These are phyloP conservation scores for Schwanniomyces polymorphus DNA, from an alignment of 805 yeast species.

Conservation along the genomic window DNA sequence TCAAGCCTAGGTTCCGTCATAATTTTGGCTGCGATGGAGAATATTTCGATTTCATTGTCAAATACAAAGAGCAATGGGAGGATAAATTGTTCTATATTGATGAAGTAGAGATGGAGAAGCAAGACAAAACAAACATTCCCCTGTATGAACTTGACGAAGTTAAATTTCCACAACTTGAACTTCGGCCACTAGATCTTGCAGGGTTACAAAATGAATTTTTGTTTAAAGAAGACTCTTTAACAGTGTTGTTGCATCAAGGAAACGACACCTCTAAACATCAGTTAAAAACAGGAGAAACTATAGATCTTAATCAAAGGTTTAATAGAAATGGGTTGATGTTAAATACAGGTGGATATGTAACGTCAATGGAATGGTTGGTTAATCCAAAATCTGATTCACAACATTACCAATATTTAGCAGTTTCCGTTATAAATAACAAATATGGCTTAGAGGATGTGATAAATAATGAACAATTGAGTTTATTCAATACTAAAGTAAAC, in stretches of 20 bases:
- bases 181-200: slow-evolving; percentile 3
- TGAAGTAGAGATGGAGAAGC: slow-evolving; percentile 15
- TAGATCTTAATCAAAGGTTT: background rate
- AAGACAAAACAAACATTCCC: background rate
- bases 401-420: slow-evolving; percentile 46
- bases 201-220: slow-evolving; percentile 5
- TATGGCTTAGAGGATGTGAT: slow-evolving; percentile 18
- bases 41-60: slow-evolving; percentile 40
- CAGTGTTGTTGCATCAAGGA: background rate
- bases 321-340: slow-evolving; percentile 38
- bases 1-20: slow-evolving; percentile 31
- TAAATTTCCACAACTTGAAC: slow-evolving; percentile 10
- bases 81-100: slow-evolving; percentile 44
- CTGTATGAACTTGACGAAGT: background rate
- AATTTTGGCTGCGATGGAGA: slow-evolving; percentile 51
- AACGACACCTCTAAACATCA: background rate
- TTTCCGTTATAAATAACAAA: slow-evolving; percentile 42
- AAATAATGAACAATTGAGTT: slow-evolving; percentile 28
- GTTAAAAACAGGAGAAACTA: slow-evolving; percentile 1
- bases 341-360: slow-evolving; percentile 52
- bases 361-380: slow-evolving; percentile 55
- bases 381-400: slow-evolving; percentile 11
- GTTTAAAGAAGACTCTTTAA: background rate
- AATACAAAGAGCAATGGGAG: slow-evolving; percentile 53
- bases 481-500: slow-evolving; percentile 16